Conservation (phyloP, 2,329 filamentous ascomycete species). For the Penicillium sp. region DNA sequence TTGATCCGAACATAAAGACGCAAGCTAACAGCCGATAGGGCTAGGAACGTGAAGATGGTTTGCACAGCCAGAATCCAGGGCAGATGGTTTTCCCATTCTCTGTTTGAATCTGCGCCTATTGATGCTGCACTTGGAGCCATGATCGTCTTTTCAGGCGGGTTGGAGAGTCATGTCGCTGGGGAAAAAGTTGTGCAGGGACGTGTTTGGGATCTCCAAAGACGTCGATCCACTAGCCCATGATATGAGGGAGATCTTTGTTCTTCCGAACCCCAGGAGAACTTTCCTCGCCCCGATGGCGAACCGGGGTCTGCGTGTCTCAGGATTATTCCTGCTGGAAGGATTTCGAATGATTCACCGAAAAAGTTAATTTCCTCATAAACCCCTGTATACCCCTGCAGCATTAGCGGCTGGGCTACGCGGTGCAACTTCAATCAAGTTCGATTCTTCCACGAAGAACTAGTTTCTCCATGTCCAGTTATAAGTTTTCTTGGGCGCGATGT, state of each 20-base stretch:
- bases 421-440: not conserved
- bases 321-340: not conserved
- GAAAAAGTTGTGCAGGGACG: not conserved
- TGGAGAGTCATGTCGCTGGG: not conserved
- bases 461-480: too few species aligned
- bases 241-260: not conserved
- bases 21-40: not conserved
- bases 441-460: not conserved
- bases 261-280: not conserved
- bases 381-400: not conserved
- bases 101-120: not conserved
- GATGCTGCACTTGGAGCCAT: not conserved
- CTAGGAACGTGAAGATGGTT: not conserved
- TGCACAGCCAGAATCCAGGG: not conserved
- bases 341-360: not conserved
- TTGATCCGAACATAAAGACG: not conserved
- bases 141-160: not conserved
- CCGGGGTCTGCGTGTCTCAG: not conserved
- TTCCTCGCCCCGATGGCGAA: not conserved
- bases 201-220: not conserved
- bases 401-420: not conserved
- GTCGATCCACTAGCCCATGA: not conserved
- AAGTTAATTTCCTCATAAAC: not conserved
- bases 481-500: too few species aligned
- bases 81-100: not conserved